Evolutionary conservation across 208 protist genomes (phyloP).

Genomic region (Balamuthia mandrillaris): DNA sequence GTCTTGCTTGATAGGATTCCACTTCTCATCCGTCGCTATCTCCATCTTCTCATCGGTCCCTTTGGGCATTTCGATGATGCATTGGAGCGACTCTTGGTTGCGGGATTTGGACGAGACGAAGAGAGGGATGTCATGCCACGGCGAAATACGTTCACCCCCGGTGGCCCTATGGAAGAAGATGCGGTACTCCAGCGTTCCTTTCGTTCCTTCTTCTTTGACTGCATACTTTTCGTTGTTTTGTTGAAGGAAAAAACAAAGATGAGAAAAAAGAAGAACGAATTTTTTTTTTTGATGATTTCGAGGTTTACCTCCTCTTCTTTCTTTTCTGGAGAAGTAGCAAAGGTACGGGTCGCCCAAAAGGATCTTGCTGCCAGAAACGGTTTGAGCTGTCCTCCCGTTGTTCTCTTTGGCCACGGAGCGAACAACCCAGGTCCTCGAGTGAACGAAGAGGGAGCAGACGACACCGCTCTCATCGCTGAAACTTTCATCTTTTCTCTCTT

Average conservation of each 20-base stretch:
- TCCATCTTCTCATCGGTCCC: conserved; percentile 89
- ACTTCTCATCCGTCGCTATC: conserved; percentile 87
- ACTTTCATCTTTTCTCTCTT: no score
- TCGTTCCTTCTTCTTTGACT: background rate
- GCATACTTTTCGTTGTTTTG: background rate
- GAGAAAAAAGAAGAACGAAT: background rate
- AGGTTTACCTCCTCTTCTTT: background rate
- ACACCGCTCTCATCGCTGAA: no score
- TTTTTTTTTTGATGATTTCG: background rate
- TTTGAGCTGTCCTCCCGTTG: no score
- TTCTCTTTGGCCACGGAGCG: no score
- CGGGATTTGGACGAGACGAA: conserved; percentile 43
- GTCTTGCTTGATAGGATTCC: conserved; percentile 93
- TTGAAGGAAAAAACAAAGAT: background rate
- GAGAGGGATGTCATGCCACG: conserved; percentile 72
- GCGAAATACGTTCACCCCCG: conserved; percentile 53
- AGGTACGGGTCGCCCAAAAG: no score
- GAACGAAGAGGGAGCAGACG: no score
- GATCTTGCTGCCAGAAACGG: no score
- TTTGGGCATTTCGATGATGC: background rate
- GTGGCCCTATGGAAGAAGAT: background rate
- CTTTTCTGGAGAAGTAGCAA: no score
- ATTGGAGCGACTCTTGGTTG: conserved; percentile 2
- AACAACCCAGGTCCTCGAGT: no score
- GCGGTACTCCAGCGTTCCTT: background rate